These are phyloP conservation scores for Phytopythium helicoides DNA, from an alignment of 352 stramenopile species.

Conservation along the genomic window DNA sequence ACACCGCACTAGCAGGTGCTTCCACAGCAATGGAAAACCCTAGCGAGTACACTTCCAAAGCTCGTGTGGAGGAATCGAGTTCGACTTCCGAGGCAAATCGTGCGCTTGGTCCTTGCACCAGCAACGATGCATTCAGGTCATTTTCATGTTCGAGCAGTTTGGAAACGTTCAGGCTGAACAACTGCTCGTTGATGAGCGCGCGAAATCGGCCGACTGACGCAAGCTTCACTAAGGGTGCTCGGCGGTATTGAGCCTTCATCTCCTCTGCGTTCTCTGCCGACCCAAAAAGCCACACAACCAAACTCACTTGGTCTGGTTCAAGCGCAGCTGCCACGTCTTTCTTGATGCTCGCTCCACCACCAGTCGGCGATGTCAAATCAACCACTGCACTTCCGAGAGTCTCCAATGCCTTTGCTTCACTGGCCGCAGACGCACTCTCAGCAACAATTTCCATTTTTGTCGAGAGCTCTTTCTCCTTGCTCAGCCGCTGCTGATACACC, in stretches of 20 bases:
- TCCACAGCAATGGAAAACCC: conserved; percentile 24
- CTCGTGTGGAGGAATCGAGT: conserved; percentile 8
- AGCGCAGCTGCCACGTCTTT: not conserved
- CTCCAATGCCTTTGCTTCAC: not conserved
- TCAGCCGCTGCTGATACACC: not conserved
- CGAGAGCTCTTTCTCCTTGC: not conserved
- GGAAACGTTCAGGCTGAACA: conserved; percentile 22
- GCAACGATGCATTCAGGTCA: conserved; percentile 12
- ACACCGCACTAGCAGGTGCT: conserved; percentile 11
- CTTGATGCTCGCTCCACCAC: not conserved
- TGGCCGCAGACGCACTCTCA: too few species aligned
- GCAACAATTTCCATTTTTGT: not conserved
- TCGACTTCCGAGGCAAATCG: conserved; percentile 9
- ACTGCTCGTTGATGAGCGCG: conserved; percentile 21
- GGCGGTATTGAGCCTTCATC: conserved; percentile 25
- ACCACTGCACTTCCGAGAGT: not conserved
- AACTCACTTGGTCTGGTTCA: not conserved
- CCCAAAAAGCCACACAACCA: conserved; percentile 25
- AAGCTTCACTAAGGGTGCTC: conserved; percentile 13
- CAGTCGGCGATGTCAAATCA: not conserved
- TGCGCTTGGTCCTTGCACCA: not conserved
- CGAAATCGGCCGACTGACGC: conserved; percentile 28
- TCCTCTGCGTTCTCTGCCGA: conserved; percentile 13
- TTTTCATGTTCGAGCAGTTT: conserved; percentile 24
- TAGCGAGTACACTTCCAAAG: conserved; percentile 15